Evolutionary conservation across 2,329 filamentous ascomycete species (phyloP).

Genomic region (Arthrobotrys sphaeroides): DNA sequence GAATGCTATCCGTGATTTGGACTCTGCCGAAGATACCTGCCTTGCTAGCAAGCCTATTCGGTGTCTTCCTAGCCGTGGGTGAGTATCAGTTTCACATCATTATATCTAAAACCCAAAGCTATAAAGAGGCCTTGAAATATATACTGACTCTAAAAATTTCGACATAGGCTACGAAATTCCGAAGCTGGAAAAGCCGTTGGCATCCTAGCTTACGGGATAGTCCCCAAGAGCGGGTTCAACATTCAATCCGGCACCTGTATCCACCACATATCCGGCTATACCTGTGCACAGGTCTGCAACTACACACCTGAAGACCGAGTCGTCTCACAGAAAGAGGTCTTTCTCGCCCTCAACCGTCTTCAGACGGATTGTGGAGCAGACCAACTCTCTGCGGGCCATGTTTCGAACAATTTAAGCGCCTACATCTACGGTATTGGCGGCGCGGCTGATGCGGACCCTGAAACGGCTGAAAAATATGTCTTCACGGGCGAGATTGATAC

Average conservation of each 20-base stretch:
- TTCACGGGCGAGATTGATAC: not conserved
- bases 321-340: constrained; percentile 15
- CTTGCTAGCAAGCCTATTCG: not conserved
- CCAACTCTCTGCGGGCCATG: not conserved
- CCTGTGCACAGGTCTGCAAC: constrained; percentile 13
- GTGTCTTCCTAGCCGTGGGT: constrained; percentile 13
- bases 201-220: not conserved
- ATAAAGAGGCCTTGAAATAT: not conserved
- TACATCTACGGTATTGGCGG: constrained; percentile 24
- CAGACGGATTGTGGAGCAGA: constrained; percentile 9
- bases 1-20: not conserved
- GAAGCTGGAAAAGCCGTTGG: constrained; percentile 8
- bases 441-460: not conserved
- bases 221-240: constrained; percentile 2
- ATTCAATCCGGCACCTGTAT: constrained; percentile 10
- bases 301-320: not conserved
- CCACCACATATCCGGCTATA: not conserved
- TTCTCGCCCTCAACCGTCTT: not conserved
- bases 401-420: not conserved
- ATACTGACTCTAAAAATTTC: not conserved
- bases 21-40: not conserved
- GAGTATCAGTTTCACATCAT: not conserved
- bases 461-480: not conserved
- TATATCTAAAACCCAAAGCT: not conserved
- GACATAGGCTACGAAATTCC: not conserved